A percentile compares a stretch with the other conserved stretches of the same genome.
Conservation (phyloP, 805 yeast genomes). For the Metschnikowia sp. region DNA sequence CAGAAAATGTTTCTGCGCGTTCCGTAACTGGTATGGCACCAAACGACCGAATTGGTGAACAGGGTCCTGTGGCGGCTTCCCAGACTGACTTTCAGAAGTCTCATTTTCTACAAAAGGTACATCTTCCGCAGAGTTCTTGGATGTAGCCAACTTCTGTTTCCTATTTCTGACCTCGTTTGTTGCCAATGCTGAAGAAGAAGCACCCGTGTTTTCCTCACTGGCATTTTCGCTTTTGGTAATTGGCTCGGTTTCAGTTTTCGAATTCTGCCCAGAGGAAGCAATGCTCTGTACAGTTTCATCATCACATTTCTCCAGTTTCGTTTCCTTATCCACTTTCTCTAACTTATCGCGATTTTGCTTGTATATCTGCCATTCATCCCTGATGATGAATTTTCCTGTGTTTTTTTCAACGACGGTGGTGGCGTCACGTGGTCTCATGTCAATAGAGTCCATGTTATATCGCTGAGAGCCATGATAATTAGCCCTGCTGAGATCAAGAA, state of each 20-base stretch:
- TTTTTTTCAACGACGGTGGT: slow-evolving; percentile 16
- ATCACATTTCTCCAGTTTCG: neutral
- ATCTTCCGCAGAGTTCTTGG: no score
- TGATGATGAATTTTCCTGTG: neutral
- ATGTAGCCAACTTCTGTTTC: neutral
- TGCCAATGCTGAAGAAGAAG: neutral
- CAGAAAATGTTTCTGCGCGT: slow-evolving; percentile 37
- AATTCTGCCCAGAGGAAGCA: no score
- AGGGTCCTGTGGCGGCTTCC: slow-evolving; percentile 15
- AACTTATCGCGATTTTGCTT: neutral
- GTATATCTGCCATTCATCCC: slow-evolving; percentile 1
- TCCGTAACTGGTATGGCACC: slow-evolving; percentile 40
- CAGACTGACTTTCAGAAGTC: neutral
- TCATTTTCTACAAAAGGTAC: neutral
- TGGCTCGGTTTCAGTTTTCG: neutral
- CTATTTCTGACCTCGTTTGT: neutral
- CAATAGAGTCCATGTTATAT: slow-evolving; percentile 43
- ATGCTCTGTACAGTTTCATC: neutral
- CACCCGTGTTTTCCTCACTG: neutral
- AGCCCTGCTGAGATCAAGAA: slow-evolving; percentile 43
- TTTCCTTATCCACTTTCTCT: neutral
- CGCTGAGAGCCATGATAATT: slow-evolving; percentile 32
- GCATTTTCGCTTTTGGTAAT: neutral
- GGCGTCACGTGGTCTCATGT: slow-evolving; percentile 31
- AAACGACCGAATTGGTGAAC: slow-evolving; percentile 47